phyloP scores from a whole-genome alignment of 768 basidiomycete genomes.

The Paxillus rubicundulus region DNA sequence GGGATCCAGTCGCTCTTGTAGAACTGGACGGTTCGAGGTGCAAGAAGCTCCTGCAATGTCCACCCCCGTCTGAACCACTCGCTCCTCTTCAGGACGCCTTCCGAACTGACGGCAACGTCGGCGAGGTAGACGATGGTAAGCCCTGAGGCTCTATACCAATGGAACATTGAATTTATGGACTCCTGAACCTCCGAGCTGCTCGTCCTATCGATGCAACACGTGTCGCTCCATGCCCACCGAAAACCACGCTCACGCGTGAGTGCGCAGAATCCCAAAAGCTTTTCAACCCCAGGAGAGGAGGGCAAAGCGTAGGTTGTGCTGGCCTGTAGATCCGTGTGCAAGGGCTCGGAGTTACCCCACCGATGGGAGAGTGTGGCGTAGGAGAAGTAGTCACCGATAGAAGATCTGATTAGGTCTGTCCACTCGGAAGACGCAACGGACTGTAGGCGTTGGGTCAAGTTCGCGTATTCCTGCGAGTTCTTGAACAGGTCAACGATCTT shows the following conservation, averaged over 20 bases:
- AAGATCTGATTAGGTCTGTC: background rate
- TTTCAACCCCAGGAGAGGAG: background rate
- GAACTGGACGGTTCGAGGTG: background rate
- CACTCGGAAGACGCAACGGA: background rate
- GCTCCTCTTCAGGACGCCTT: background rate
- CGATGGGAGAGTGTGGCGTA: background rate
- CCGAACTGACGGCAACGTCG: background rate
- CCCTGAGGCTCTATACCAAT: background rate
- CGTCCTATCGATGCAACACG: background rate
- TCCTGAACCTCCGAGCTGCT: background rate
- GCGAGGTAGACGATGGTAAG: background rate
- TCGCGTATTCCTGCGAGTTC: background rate
- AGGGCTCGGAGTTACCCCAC: background rate
- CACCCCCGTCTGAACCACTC: background rate
- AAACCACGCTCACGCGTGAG: background rate
- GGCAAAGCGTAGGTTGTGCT: background rate
- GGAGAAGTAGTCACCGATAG: background rate
- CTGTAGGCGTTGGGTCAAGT: background rate
- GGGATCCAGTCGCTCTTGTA: background rate
- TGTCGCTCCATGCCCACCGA: background rate
- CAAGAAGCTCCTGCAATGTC: background rate
- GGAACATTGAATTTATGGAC: background rate
- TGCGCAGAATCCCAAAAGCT: background rate
- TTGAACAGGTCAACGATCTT: background rate
- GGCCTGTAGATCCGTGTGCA: background rate